Base-by-base conservation (phyloP, 2,329 filamentous ascomycete genomes). In the Aspergillus bombycis region DNA sequence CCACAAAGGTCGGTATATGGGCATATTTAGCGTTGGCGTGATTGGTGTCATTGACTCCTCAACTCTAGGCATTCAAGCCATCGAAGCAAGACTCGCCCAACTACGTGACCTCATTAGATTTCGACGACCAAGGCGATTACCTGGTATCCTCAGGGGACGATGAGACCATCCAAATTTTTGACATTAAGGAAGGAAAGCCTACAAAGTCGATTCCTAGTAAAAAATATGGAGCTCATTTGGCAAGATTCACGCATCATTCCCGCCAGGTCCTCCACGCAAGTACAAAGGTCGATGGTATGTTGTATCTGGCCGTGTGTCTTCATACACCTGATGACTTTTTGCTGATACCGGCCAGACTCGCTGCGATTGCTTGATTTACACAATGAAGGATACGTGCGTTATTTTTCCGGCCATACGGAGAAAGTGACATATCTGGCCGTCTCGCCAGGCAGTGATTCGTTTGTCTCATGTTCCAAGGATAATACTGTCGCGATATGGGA, bases 361-460 rank as follows among this genome's bases (percentile, higher is more conserved):
- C 69, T 90, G 89, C 75, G 97, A 91, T 80, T 90, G 93, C 66
- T 96, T 88, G 62, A 97, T 90, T 74, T 82, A 14, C 95, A 99
- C 79, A 95, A 98, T 78, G 97, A 98, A 80, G 91, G 90, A 63
- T 99, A 96, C 78, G 91, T 98, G 66, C 91, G 95, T 66, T 99
- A 99, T 80, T 99, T 98, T 76, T 90, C 92, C 65, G 95, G 94
- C 57, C 95, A 99, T 78, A 91, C 91, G 48, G 90, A 87, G 63
- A 85, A 89, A 61, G 95, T 99, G 41, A 98, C 94, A 21, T 91
- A 86, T 65, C 85, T 99, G 32, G 84, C 91, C 1, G 86, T 98
- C 66, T 94, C 94, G 68, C 95, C 95, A 0, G 91, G 92, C 55
- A 88, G 86, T 71, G 95, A 99, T 78, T 90, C 91, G 69, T 98